These are phyloP conservation scores for Carex scoparia DNA, from an alignment of 176 grass and related monocot genomes.

Conservation along the genomic window DNA sequence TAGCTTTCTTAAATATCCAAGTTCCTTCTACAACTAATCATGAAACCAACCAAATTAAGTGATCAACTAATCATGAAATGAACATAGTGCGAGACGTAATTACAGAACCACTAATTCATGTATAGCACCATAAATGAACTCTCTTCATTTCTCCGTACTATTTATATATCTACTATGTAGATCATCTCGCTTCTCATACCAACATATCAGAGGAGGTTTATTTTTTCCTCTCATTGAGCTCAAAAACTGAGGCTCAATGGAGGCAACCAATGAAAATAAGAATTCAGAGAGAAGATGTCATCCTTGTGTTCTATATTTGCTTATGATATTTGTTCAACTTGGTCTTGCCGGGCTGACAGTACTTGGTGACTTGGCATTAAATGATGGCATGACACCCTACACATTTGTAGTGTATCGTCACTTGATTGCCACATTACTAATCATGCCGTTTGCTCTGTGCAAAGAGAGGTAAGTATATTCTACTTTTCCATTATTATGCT, in stretches of 20 bases:
- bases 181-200: not conserved
- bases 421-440: slow-evolving; percentile 15
- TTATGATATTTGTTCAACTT: slow-evolving; percentile 28
- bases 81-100: not conserved
- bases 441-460: slow-evolving; percentile 27
- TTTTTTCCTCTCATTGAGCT: slow-evolving; percentile 4
- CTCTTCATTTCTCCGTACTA: not conserved
- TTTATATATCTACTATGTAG: slow-evolving; percentile 6
- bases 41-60: slow-evolving; percentile 7
- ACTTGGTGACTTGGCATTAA: slow-evolving; percentile 23
- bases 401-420: slow-evolving; percentile 33
- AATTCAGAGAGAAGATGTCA: slow-evolving; percentile 14
- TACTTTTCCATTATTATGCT: not conserved
- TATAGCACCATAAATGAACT: not conserved
- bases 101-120: not conserved
- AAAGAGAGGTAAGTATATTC: slow-evolving; percentile 20
- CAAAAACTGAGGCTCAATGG: slow-evolving; percentile 15
- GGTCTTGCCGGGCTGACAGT: slow-evolving; percentile 24
- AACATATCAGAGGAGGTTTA: not conserved
- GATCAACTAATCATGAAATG: slow-evolving; percentile 3
- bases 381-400: slow-evolving; percentile 31
- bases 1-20: slow-evolving; percentile 18
- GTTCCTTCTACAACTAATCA: slow-evolving; percentile 14
- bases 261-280: not conserved
- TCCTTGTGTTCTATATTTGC: slow-evolving; percentile 18